Conservation (phyloP, 352 stramenopile species). For the Thraustochytrium sp. region DNA sequence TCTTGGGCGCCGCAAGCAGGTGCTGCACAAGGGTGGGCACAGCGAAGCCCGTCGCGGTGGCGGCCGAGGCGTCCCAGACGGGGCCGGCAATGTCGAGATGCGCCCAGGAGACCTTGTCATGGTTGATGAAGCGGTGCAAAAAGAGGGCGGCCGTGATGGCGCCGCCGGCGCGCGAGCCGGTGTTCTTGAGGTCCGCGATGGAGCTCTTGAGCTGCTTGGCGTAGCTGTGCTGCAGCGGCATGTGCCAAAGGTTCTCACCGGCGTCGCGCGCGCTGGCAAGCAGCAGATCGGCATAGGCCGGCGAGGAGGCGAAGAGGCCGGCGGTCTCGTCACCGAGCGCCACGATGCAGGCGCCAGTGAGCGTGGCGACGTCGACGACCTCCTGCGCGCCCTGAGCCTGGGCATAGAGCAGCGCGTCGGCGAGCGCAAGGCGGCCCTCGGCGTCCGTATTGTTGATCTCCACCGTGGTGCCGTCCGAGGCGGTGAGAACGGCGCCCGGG, state of each 20-base stretch:
- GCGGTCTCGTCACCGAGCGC: conserved; percentile 57
- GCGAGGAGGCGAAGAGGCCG: neutral
- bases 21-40: too few relatives aligned
- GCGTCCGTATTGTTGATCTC: conserved; percentile 86
- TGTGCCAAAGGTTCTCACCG: conserved; percentile 70
- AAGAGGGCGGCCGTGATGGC: conserved; percentile 79
- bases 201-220: conserved; percentile 69
- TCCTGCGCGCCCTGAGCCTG: conserved; percentile 64
- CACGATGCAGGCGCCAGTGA: conserved; percentile 81
- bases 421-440: conserved; percentile 80
- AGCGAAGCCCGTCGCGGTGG: too few relatives aligned
- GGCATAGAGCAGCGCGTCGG: conserved; percentile 61
- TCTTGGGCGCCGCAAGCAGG: too few relatives aligned
- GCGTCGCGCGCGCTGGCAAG: neutral
- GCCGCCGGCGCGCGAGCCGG: conserved; percentile 54
- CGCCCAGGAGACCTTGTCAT: too few relatives aligned
- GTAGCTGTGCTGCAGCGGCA: conserved; percentile 70
- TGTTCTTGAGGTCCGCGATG: conserved; percentile 74
- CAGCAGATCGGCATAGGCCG: neutral
- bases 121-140: too few relatives aligned
- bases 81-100: too few relatives aligned
- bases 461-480: conserved; percentile 66
- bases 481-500: conserved; percentile 48
- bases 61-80: too few relatives aligned
- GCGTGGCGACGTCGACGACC: conserved; percentile 86